A percentile compares a stretch with the other conserved stretches of the same genome.
phyloP scores from a whole-genome alignment of 208 protist genomes.

The Trypanosoma platydactyli region DNA sequence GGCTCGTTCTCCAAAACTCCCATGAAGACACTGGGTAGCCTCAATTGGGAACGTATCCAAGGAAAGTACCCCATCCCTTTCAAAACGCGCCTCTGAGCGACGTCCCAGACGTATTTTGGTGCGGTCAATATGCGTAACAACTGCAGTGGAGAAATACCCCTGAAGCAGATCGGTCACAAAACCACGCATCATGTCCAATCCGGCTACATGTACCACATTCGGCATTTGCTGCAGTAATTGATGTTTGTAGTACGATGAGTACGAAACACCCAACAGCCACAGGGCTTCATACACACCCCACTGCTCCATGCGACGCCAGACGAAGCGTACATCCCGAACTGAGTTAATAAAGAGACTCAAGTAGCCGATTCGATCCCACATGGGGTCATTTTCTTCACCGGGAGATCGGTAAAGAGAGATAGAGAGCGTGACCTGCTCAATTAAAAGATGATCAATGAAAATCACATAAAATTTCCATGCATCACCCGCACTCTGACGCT shows the following conservation, averaged over 20 bases:
- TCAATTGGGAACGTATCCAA: background rate
- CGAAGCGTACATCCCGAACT: conserved; percentile 62
- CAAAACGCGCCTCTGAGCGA: conserved; percentile 34
- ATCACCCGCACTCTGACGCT: conserved; percentile 9
- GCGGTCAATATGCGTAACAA: conserved; percentile 22
- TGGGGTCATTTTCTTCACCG: conserved; percentile 64
- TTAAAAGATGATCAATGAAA: conserved; percentile 51
- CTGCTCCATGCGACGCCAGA: conserved; percentile 67
- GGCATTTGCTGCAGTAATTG: conserved; percentile 61
- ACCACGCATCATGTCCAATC: conserved; percentile 65
- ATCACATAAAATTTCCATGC: conserved; percentile 42
- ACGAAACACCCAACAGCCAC: conserved; percentile 63
- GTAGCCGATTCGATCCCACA: conserved; percentile 61
- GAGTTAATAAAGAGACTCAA: conserved; percentile 70
- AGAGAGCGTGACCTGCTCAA: conserved; percentile 66
- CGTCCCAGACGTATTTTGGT: conserved; percentile 47
- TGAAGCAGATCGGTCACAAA: conserved; percentile 72
- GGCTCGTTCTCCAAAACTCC: background rate
- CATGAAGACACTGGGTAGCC: background rate
- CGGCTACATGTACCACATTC: conserved; percentile 71
- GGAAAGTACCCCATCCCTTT: conserved; percentile 19
- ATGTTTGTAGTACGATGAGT: conserved; percentile 65
- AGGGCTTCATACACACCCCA: conserved; percentile 54
- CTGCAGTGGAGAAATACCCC: conserved; percentile 28
- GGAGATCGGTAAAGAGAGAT: conserved; percentile 78